These are phyloP conservation scores for Phaseolus coccineus DNA, from an alignment of 331 rosid species.

Conservation along the genomic window DNA sequence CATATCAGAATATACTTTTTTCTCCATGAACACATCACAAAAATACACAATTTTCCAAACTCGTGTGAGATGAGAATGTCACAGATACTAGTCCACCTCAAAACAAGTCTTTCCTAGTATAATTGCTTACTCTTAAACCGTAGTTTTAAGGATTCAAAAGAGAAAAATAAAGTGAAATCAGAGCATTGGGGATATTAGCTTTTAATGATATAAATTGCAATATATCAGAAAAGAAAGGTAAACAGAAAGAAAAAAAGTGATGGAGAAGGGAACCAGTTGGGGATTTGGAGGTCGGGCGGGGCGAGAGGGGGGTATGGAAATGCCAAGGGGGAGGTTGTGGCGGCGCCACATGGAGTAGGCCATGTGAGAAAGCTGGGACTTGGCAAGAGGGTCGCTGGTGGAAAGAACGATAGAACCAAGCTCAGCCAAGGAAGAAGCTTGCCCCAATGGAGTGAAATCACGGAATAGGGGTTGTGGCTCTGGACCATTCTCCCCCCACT, in stretches of 20 bases:
- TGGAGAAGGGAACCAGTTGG: conserved; percentile 54
- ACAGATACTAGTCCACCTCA: neutral
- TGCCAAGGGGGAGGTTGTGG: conserved; percentile 71
- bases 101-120: neutral
- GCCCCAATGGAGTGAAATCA: conserved; percentile 32
- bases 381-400: conserved; percentile 74
- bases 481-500: conserved; percentile 82
- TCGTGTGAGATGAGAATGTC: neutral
- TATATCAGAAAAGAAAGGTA: neutral
- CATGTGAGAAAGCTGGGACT: conserved; percentile 77
- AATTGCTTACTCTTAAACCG: neutral
- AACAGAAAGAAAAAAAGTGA: conserved; percentile 11
- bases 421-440: conserved; percentile 78
- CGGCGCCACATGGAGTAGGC: conserved; percentile 82
- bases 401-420: conserved; percentile 85
- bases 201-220: neutral
- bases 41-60: neutral
- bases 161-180: neutral
- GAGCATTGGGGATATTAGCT: neutral
- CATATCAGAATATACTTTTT: neutral
- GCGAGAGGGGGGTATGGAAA: conserved; percentile 58
- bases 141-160: neutral
- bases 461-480: conserved; percentile 34
- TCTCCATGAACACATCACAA: neutral
- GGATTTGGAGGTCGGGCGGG: conserved; percentile 83